Conservation (phyloP, 345 rosid species). For the Citrus glauca region DNA sequence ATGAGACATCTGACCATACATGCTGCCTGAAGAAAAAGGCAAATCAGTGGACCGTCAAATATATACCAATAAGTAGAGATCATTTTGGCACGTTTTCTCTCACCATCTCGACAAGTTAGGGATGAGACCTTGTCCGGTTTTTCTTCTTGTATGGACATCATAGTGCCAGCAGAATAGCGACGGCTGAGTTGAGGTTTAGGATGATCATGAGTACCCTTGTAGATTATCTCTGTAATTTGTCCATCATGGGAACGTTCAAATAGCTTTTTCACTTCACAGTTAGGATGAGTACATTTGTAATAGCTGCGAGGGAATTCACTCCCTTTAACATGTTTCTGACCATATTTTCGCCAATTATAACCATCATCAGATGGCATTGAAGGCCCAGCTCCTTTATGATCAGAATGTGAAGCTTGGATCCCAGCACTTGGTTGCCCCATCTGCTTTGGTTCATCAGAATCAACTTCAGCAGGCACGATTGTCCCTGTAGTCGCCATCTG, state of each 20-base stretch:
- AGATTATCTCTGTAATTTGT: conserved; percentile 79
- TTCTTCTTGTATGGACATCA: conserved; percentile 71
- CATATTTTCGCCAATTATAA: conserved; percentile 98
- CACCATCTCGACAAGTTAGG: conserved; percentile 61
- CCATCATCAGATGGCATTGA: conserved; percentile 76
- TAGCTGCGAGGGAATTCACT: conserved; percentile 97
- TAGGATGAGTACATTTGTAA: conserved; percentile 97
- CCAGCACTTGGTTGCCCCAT: conserved; percentile 35
- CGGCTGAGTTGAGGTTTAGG: conserved; percentile 93
- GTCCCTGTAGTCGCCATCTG: conserved; percentile 43
- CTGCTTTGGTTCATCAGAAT: conserved; percentile 58
- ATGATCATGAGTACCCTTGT: conserved; percentile 96
- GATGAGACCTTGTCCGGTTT: conserved; percentile 51
- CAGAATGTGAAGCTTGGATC: conserved; percentile 44
- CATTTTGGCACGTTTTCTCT: conserved; percentile 6
- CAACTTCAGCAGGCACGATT: conserved; percentile 50
- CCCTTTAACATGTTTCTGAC: conserved; percentile 98
- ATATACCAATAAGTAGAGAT: conserved; percentile 2
- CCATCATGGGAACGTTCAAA: conserved; percentile 96
- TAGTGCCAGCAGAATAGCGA: conserved; percentile 57
- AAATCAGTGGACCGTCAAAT: conserved; percentile 6
- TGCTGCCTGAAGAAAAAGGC: conserved; percentile 32
- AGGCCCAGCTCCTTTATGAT: conserved; percentile 50
- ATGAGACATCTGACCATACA: conserved; percentile 45
- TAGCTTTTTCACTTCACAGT: conserved; percentile 94